Conservation (phyloP, 1,284 basidiomycete species). For the Melampsora occidentalis region DNA sequence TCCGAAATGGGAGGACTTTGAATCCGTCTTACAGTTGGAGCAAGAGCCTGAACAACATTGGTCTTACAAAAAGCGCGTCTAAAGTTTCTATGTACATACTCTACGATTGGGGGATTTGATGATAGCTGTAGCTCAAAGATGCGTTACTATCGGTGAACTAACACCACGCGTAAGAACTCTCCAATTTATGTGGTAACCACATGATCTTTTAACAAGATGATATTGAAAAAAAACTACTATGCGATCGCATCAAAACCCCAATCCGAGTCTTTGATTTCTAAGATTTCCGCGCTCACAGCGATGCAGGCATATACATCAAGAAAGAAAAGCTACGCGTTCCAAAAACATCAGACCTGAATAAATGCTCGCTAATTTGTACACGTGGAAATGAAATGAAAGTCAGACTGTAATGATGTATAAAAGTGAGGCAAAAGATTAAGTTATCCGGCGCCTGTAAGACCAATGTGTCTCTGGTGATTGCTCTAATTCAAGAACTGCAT, state of each 20-base stretch:
- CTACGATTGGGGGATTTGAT: not conserved
- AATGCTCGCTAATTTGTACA: no score
- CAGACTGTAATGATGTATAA: not conserved
- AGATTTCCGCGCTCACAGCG: no score
- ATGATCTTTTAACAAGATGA: not conserved
- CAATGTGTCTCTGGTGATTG: not conserved
- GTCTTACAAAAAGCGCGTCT: not conserved
- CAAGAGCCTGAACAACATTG: not conserved
- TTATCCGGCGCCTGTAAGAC: not conserved
- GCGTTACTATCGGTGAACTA: not conserved
- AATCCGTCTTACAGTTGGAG: not conserved
- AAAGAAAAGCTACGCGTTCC: no score
- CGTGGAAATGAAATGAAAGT: not conserved
- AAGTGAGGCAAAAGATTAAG: not conserved
- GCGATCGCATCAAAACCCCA: no score
- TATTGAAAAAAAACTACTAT: not conserved
- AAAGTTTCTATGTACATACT: not conserved
- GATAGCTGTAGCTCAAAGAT: not conserved
- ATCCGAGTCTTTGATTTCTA: no score
- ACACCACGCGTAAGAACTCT: not conserved
- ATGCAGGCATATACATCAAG: no score
- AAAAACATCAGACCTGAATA: no score
- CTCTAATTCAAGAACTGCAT: not conserved
- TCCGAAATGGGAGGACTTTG: not conserved
- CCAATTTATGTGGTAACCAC: not conserved